Percentiles rank a stretch among this genome's conserved stretches.
These are phyloP conservation scores for Suillus clintonianus DNA, from an alignment of 768 basidiomycete species.

Conservation along the genomic window DNA sequence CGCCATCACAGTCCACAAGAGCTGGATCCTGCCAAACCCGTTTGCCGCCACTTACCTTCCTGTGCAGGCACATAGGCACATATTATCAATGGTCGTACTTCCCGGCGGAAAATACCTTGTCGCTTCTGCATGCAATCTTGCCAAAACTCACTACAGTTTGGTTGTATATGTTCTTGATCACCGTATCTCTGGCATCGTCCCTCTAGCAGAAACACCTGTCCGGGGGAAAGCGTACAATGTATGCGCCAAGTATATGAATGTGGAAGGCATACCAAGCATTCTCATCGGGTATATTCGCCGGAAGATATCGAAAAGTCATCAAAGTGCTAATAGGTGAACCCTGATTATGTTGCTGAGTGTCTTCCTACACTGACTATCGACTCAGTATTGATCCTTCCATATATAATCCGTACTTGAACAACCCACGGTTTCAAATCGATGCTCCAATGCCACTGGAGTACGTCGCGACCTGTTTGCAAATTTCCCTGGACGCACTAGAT, in stretches of 20 bases:
- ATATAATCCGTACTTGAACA: constrained; percentile 33
- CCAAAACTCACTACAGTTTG: constrained; percentile 48
- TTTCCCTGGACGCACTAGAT: constrained; percentile 47
- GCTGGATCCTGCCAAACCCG: constrained; percentile 51
- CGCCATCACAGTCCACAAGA: constrained; percentile 59
- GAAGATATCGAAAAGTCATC: constrained; percentile 22
- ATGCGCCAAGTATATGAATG: constrained; percentile 60
- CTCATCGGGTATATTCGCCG: constrained; percentile 56
- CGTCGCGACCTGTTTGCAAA: constrained; percentile 43
- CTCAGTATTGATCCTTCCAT: constrained; percentile 30
- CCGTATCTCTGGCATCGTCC: constrained; percentile 37
- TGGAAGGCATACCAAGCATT: constrained; percentile 47
- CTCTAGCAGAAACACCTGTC: constrained; percentile 52
- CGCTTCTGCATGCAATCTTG: constrained; percentile 53
- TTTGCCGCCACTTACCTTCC: constrained; percentile 24
- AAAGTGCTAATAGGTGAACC: constrained; percentile 2
- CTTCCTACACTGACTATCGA: constrained; percentile 10
- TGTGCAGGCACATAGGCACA: constrained; percentile 33
- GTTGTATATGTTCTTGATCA: constrained; percentile 60
- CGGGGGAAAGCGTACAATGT: constrained; percentile 55
- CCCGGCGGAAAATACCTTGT: constrained; percentile 72
- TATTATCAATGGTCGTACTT: constrained; percentile 57
- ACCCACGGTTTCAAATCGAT: constrained; percentile 41
- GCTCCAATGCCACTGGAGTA: constrained; percentile 45
- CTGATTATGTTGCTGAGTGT: neutral